A percentile compares a stretch with the other conserved stretches of the same genome.
Evolutionary conservation across 176 grass and related monocot species (phyloP).

Genomic region (Lolium rigidum): DNA sequence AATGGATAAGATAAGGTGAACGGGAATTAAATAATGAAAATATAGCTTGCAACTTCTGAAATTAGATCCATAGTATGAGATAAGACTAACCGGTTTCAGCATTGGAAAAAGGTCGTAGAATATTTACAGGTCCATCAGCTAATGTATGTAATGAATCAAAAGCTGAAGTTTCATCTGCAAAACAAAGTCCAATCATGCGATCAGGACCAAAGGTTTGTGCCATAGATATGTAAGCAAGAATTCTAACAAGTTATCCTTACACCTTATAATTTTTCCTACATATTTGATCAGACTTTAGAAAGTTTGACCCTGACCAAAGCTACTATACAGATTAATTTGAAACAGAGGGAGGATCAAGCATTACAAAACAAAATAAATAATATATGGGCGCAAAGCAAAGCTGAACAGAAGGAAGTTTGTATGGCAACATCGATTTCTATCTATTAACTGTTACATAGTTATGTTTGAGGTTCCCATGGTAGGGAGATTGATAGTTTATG

Average conservation of each 20-base stretch:
- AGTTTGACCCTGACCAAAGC: not conserved
- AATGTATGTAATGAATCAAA: slow-evolving; percentile 88
- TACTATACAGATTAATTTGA: not conserved
- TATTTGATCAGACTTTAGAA: not conserved
- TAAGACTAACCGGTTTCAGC: slow-evolving; percentile 78
- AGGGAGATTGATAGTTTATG: slow-evolving; percentile 5
- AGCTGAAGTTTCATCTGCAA: slow-evolving; percentile 71
- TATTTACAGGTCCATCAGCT: slow-evolving; percentile 90
- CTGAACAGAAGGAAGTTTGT: not conserved
- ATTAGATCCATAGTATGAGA: not conserved
- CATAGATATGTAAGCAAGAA: slow-evolving; percentile 7
- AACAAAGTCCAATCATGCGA: slow-evolving; percentile 27
- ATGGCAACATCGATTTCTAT: not conserved
- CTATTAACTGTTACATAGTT: not conserved
- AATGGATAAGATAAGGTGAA: slow-evolving; percentile 21
- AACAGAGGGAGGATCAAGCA: not conserved
- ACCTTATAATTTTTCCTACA: not conserved
- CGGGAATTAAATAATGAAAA: slow-evolving; percentile 35
- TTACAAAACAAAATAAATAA: not conserved
- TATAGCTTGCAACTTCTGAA: not conserved
- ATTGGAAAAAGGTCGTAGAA: slow-evolving; percentile 69
- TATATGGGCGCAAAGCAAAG: not conserved
- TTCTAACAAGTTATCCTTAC: slow-evolving; percentile 27
- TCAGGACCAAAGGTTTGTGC: not conserved
- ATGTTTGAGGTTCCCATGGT: slow-evolving; percentile 13